Base-by-base conservation (phyloP, 2,329 filamentous ascomycete genomes). In the Bipolaris bicolor region DNA sequence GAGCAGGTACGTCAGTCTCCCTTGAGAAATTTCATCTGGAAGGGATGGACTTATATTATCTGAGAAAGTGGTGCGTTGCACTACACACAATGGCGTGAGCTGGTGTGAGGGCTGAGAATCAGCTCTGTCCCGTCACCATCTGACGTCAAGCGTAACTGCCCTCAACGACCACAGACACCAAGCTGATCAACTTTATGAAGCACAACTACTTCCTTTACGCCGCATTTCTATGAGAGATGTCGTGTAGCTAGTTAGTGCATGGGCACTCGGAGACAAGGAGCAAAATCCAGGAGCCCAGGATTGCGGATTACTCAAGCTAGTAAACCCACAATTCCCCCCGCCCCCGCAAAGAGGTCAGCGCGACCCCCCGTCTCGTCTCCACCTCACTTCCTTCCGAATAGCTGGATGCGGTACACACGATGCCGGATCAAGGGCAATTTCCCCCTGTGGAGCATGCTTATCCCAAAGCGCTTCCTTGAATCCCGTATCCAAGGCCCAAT, bases 301-400 rank as follows among this genome's bases (percentile, higher is more conserved):
- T 47, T 43, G 33, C 48, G 53, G 48, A 41, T 46, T 56, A 29
- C 53, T 41, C n/a, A 52, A 52, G 26, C 26, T 26, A 47, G 48
- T 18, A 20, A 56, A 34, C 24, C 53, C 53, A 49, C 44, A 34
- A 54, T 54, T 54, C 49, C 29, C 86, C 60, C 84, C 82, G 39
- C 87, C 63, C 62, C 63, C 64, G 58, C 62, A 63, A 63, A 64
- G 26, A 11, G 29, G 29, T 36, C 37, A 56, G 48, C 41, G 22
- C 39, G 33, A 26, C 10, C 34, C 11, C 48, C 48, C 29, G 33
- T 43, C 20, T 20, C 13, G 54, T 61, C 62, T 58, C 50, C 45
- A 45, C 36, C 22, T 18, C 10, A 13, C 45, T 57, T 59, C 36
- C 49, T 39, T 39, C 50, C 34, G 16, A 52, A 46, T 20, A 26